Percentiles rank a stretch among this genome's conserved stretches.
Conservation (phyloP, 768 basidiomycete genomes). For the Mycena capillaripes region DNA sequence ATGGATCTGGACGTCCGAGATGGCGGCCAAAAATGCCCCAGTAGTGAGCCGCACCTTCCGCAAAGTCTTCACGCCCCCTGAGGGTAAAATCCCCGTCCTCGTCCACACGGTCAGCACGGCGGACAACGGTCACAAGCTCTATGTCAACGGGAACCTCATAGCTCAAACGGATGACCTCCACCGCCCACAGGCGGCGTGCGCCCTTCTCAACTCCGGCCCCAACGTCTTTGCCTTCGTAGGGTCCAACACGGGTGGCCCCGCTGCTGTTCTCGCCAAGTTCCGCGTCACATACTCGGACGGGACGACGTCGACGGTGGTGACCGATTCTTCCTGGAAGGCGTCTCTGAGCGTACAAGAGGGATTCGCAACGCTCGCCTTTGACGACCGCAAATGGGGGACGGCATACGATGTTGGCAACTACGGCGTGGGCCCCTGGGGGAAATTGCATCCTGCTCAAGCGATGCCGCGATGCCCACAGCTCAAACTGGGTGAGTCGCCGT, state of each 20-base stretch:
- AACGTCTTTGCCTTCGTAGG: neutral
- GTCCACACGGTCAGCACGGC: neutral
- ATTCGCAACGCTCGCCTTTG: neutral
- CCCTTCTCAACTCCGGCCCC: neutral
- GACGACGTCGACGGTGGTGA: neutral
- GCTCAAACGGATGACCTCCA: no score
- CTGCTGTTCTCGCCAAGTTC: neutral
- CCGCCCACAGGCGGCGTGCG: neutral
- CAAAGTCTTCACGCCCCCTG: neutral
- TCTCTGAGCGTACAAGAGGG: neutral
- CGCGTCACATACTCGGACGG: conserved; percentile 10
- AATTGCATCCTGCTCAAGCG: neutral
- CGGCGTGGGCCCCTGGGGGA: neutral
- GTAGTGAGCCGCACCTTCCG: neutral
- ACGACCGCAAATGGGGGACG: neutral
- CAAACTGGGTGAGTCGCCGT: neutral
- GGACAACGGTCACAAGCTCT: neutral
- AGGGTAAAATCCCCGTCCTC: conserved; percentile 1
- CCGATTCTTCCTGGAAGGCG: conserved; percentile 4
- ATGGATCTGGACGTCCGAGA: conserved; percentile 10
- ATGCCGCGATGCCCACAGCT: neutral
- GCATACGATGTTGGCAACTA: neutral
- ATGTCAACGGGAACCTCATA: neutral
- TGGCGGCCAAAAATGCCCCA: neutral
- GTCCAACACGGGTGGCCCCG: neutral